These are phyloP conservation scores for Metarhizium humberi DNA, from an alignment of 2,329 filamentous ascomycete genomes.

Conservation along the genomic window DNA sequence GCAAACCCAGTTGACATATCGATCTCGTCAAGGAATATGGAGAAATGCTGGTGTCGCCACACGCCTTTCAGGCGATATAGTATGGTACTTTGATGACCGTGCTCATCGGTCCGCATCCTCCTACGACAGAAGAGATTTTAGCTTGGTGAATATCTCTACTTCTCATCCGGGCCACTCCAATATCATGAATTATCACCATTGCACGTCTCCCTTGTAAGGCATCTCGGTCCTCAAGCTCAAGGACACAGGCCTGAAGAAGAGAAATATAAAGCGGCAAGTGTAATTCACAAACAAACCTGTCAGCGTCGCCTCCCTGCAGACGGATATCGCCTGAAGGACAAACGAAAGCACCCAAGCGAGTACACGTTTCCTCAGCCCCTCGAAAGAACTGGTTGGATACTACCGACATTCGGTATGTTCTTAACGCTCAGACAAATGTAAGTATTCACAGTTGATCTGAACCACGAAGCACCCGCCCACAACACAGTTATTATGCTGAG, in stretches of 20 bases:
- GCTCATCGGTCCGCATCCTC: background rate
- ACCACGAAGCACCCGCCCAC: background rate
- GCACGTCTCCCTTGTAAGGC: too few relatives aligned
- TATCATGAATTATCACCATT: background rate
- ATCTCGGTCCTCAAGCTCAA: background rate
- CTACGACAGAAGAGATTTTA: background rate
- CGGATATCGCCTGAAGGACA: background rate
- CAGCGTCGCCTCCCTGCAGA: background rate
- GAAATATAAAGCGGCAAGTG: background rate
- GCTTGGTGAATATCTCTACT: background rate
- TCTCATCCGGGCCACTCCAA: background rate
- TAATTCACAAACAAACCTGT: background rate
- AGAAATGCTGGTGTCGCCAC: conserved; percentile 1
- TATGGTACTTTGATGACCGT: background rate
- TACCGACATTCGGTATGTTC: background rate
- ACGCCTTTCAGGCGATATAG: background rate
- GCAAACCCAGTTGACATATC: conserved; percentile 2
- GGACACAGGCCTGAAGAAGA: background rate
- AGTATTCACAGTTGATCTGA: background rate
- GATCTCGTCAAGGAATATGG: background rate
- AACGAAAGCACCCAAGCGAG: background rate
- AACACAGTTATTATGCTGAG: background rate
- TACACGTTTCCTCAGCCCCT: background rate
- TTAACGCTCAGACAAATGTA: background rate
- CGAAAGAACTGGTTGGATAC: background rate